Evolutionary conservation across 1,284 basidiomycete species (phyloP).

Genomic region (Anthracocystis setariae): DNA sequence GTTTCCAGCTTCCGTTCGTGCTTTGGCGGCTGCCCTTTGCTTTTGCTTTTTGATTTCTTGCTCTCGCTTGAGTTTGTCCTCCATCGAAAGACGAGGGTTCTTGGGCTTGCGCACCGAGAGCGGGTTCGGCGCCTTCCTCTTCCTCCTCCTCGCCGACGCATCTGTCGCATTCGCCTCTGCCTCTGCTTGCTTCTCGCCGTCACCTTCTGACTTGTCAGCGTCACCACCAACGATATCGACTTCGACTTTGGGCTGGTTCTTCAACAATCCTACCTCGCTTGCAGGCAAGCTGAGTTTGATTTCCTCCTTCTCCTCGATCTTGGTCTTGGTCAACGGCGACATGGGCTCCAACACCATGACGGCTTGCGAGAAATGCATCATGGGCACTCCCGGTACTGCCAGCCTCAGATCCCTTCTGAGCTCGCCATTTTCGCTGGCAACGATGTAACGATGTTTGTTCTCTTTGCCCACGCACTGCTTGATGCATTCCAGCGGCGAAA

Average conservation of each 20-base stretch:
- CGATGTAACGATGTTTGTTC: constrained; percentile 65
- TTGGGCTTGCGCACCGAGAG: constrained; percentile 85
- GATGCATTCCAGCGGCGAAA: constrained; percentile 85
- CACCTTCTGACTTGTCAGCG: constrained; percentile 71
- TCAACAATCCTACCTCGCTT: constrained; percentile 29
- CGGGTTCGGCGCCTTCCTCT: constrained; percentile 84
- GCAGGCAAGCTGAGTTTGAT: constrained; percentile 46
- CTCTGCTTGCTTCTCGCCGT: constrained; percentile 64
- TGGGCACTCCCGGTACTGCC: constrained; percentile 51
- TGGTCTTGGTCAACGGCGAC: constrained; percentile 53
- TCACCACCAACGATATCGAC: constrained; percentile 43
- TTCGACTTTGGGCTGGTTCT: constrained; percentile 11
- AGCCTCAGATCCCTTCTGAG: constrained; percentile 48
- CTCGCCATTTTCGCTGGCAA: constrained; percentile 46
- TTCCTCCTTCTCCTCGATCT: constrained; percentile 51
- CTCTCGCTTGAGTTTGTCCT: constrained; percentile 36
- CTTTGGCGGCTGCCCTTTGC: constrained; percentile 24
- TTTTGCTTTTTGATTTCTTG: constrained; percentile 70
- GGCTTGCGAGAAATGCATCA: constrained; percentile 63
- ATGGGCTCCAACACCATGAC: constrained; percentile 67
- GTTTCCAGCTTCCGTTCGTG: constrained; percentile 19
- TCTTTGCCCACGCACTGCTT: constrained; percentile 68
- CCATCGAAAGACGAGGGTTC: constrained; percentile 32
- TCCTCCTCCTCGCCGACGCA: constrained; percentile 14
- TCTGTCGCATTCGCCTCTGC: neutral